These are phyloP conservation scores for Talaromyces marneffei DNA, from an alignment of 2,329 filamentous ascomycete species.

Conservation along the genomic window DNA sequence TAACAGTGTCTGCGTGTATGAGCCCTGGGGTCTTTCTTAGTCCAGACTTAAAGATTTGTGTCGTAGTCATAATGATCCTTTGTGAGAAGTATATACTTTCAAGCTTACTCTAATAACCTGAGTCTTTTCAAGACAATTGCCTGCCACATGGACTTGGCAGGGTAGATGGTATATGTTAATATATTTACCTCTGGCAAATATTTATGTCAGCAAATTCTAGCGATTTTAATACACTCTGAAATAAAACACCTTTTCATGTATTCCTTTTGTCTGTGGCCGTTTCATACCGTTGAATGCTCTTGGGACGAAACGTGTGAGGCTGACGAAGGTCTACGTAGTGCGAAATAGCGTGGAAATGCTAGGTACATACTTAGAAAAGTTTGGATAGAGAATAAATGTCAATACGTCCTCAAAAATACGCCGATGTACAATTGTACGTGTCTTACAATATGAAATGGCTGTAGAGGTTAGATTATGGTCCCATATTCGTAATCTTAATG, in stretches of 20 bases:
- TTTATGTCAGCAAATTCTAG: neutral
- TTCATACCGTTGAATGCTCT: neutral
- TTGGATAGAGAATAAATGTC: neutral
- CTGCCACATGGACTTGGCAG: neutral
- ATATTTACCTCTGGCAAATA: neutral
- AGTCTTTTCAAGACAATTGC: neutral
- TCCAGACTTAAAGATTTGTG: neutral
- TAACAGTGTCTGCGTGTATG: neutral
- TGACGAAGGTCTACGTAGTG: neutral
- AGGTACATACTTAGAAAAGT: neutral
- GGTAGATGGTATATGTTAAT: neutral
- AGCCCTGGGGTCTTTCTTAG: neutral
- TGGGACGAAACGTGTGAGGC: neutral
- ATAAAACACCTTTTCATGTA: neutral
- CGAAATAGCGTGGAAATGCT: neutral
- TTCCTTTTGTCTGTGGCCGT: neutral
- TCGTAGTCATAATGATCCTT: neutral
- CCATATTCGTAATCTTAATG: neutral
- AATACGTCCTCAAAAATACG: neutral
- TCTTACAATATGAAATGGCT: neutral
- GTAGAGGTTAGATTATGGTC: neutral
- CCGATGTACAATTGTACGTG: neutral
- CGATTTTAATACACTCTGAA: neutral
- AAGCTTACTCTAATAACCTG: neutral
- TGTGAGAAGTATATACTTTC: neutral